Evolutionary conservation across 768 basidiomycete genomes (phyloP), one percentile per base, ranked within the genome.

Genomic region (Pleurotus platypus): DNA sequence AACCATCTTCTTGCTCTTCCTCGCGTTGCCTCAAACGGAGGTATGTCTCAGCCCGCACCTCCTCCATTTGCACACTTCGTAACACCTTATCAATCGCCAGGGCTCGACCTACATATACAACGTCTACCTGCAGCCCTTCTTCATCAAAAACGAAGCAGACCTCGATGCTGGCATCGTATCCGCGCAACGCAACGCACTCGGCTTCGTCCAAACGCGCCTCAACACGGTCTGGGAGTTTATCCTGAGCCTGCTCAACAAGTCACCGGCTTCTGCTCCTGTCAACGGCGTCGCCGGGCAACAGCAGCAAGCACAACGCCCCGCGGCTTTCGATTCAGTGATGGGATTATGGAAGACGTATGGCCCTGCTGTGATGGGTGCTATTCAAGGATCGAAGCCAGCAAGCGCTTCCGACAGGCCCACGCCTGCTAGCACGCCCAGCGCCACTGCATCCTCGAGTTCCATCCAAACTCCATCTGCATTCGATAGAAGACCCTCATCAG

Each of bases 21-120:
- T 90, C 45, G 71, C 86, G 7, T 78, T 90, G 15, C 87, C 87
- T 5, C 86, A 88, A 71, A 86, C 79, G 1, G 79, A 87, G 78
- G 88, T 84, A 57, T 48, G 72, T 37, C 51, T 40, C 70, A 35
- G 40, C 48, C 30, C 8, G 40, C 26, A 55, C 9, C 39, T 2
- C 42, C 13, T 39, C 43, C 24, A 46, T 49, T 30, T 11, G 30
- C 30, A 35, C 13, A 35, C 24, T 46, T 50, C 47, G 64, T 58
- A 62, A 43, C 35, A 46, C 50, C 47, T 24, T 40, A 49, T 11
- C 13, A 46, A 18, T 45, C 8, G 7, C 39, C 61, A 90, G 88
- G 89, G 87, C 46, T 86, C 87, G 4, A 80, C 79, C 1, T 86
- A 81, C 69, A 69, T 90, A 56, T 90, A 87, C 70, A 71, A 75